These are phyloP conservation scores for Chrysochromulina tobinii DNA, from an alignment of 78 protist genomes.

Conservation along the genomic window DNA sequence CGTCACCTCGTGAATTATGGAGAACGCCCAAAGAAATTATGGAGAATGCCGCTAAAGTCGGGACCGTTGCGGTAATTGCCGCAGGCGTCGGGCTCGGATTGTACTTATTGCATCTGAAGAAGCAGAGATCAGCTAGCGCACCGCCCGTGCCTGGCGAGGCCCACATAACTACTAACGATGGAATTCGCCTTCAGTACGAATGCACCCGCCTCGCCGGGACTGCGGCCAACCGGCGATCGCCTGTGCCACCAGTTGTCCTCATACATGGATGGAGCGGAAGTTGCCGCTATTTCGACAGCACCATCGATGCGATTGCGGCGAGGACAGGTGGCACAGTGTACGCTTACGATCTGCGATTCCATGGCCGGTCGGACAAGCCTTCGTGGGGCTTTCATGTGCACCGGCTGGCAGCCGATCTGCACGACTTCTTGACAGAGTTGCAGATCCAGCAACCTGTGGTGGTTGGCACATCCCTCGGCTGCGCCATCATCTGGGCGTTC, in stretches of 20 bases:
- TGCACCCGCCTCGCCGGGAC: neutral
- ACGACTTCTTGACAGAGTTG: neutral
- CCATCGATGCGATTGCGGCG: neutral
- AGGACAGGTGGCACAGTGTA: neutral
- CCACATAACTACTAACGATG: neutral
- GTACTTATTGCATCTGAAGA: too few species aligned
- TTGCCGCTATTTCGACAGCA: neutral
- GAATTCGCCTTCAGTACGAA: neutral
- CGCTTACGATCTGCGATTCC: conserved; percentile 9
- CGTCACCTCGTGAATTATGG: too few species aligned
- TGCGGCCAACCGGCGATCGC: too few species aligned
- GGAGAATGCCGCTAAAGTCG: too few species aligned
- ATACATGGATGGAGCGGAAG: conserved; percentile 30
- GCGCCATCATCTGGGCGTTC: conserved; percentile 27
- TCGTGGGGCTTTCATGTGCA: conserved; percentile 37
- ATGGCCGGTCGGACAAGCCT: conserved; percentile 4
- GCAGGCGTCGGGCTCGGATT: too few species aligned
- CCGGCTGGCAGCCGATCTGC: conserved; percentile 33
- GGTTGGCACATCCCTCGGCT: neutral
- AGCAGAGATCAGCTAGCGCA: too few species aligned
- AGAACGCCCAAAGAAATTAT: too few species aligned
- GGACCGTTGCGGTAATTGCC: too few species aligned
- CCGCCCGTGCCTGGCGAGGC: too few species aligned
- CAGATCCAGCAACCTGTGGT: neutral
- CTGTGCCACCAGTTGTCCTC: neutral